Evolutionary conservation across 2,329 filamentous ascomycete genomes (phyloP).

Genomic region (Calonectria fujianensis): DNA sequence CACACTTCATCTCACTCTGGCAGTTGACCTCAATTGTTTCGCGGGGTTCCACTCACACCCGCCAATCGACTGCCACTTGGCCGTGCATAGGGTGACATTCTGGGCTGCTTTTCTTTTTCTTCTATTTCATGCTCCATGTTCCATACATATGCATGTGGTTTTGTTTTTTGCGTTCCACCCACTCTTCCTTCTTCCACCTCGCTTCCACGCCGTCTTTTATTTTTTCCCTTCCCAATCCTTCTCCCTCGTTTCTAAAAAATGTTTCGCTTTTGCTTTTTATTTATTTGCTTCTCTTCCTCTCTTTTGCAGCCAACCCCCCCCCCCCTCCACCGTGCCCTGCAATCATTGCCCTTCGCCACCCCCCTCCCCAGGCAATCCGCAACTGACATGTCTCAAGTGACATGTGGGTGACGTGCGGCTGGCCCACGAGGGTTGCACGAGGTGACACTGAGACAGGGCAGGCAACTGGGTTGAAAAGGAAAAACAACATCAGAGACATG

Average conservation of each 20-base stretch:
- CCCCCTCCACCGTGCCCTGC: neutral
- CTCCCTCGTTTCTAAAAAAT: constrained; percentile 22
- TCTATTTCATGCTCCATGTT: constrained; percentile 29
- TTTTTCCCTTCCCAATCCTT: neutral
- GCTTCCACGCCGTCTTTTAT: neutral
- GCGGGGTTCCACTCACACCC: constrained; percentile 24
- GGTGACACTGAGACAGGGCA: constrained; percentile 13
- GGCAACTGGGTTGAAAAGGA: neutral
- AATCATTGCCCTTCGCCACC: neutral
- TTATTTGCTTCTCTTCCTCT: neutral
- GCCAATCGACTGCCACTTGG: constrained; percentile 21
- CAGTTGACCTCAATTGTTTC: constrained; percentile 21
- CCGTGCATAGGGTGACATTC: constrained; percentile 28
- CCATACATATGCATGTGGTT: constrained; percentile 26
- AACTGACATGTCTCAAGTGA: constrained; percentile 33
- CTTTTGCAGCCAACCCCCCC: neutral
- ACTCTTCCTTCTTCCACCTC: constrained; percentile 11
- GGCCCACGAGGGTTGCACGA: constrained; percentile 28
- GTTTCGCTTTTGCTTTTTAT: constrained; percentile 21
- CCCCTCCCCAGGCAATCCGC: neutral
- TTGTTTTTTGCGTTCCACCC: constrained; percentile 19
- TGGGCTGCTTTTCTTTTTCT: constrained; percentile 26
- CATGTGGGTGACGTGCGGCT: constrained; percentile 29
- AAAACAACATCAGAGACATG: constrained; percentile 22
- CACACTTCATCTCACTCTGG: constrained; percentile 21